Evolutionary conservation across 768 basidiomycete genomes (phyloP).

Genomic region (Panellus pusillus): DNA sequence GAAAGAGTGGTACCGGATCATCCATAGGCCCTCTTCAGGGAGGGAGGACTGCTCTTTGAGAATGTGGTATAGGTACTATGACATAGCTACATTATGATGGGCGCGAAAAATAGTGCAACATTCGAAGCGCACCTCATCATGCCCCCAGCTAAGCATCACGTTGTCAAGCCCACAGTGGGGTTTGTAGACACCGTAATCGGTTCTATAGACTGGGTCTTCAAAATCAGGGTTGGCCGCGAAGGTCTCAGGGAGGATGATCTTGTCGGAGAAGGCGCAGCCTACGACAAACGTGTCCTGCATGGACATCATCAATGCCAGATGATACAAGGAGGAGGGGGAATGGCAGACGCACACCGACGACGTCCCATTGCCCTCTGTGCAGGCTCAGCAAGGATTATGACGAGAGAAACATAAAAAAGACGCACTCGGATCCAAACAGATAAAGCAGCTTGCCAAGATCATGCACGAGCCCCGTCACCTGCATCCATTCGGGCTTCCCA

Average conservation of each 20-base stretch:
- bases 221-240: constrained; percentile 57
- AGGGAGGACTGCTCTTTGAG: constrained; percentile 80
- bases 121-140: constrained; percentile 60
- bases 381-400: not conserved
- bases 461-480: constrained; percentile 64
- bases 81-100: not conserved
- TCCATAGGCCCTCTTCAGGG: constrained; percentile 79
- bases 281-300: constrained; percentile 68
- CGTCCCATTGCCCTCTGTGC: constrained; percentile 81
- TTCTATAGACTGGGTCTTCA: constrained; percentile 52
- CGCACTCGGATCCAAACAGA: constrained; percentile 69
- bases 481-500: constrained; percentile 92
- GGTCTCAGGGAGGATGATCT: constrained; percentile 69
- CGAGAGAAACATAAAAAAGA: not conserved
- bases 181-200: constrained; percentile 72
- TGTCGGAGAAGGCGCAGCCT: constrained; percentile 84
- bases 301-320: constrained; percentile 28
- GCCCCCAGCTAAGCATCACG: constrained; percentile 53
- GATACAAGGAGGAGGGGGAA: not conserved
- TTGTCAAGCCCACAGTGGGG: constrained; percentile 82
- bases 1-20: constrained; percentile 95
- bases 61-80: constrained; percentile 80
- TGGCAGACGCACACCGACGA: constrained; percentile 65
- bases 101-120: not conserved
- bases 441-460: constrained; percentile 79